These are phyloP conservation scores for Lavandula angustifolia DNA, from an alignment of 257 asterid species.

Conservation along the genomic window DNA sequence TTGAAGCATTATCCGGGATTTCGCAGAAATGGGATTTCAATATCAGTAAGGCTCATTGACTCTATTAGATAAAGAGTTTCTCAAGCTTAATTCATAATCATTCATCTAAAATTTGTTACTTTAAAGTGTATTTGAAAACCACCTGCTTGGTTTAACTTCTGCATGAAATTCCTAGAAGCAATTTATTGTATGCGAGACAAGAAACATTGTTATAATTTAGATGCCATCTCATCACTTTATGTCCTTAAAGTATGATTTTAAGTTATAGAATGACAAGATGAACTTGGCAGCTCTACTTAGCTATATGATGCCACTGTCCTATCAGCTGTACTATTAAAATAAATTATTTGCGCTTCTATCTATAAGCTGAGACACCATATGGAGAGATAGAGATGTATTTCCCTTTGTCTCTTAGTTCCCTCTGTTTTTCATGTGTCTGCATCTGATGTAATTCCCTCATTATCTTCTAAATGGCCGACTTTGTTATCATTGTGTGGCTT, in stretches of 20 bases:
- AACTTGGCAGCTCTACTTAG: neutral
- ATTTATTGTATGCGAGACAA: slow-evolving; percentile 15
- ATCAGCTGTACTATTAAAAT: slow-evolving; percentile 13
- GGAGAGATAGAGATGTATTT: neutral
- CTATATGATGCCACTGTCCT: neutral
- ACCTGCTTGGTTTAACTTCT: slow-evolving; percentile 17
- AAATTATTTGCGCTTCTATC: slow-evolving; percentile 10
- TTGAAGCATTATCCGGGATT: slow-evolving; percentile 89
- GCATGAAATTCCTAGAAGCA: slow-evolving; percentile 10
- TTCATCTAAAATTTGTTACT: neutral
- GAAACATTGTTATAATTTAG: neutral
- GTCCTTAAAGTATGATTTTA: neutral
- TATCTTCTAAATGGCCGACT: neutral
- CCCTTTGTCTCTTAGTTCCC: neutral
- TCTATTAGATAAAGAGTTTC: neutral
- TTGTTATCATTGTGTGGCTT: neutral
- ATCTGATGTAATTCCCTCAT: neutral
- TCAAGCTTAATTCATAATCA: slow-evolving; percentile 17
- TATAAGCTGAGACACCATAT: neutral
- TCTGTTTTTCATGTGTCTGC: neutral
- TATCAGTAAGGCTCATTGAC: slow-evolving; percentile 59
- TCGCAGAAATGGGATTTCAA: slow-evolving; percentile 75
- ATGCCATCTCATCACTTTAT: neutral
- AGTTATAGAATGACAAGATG: neutral
- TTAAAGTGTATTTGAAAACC: neutral